These are phyloP conservation scores for Glarea lozoyensis DNA, from an alignment of 495 filamentous ascomycete species.

Conservation along the genomic window DNA sequence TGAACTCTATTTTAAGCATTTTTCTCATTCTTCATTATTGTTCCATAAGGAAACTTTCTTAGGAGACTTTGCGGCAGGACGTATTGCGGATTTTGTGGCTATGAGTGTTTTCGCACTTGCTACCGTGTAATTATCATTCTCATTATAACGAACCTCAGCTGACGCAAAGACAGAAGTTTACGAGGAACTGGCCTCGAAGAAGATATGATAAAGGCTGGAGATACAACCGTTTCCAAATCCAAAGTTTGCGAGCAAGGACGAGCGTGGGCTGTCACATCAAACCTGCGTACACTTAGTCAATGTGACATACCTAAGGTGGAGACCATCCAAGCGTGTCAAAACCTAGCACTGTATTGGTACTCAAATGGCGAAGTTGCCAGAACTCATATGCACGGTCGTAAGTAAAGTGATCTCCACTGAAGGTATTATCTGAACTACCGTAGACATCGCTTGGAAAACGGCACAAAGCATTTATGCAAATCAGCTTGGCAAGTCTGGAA, in stretches of 20 bases:
- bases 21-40: slow-evolving; percentile 8
- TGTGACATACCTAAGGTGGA: slow-evolving; percentile 9
- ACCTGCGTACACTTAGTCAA: slow-evolving; percentile 8
- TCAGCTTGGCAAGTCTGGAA: neutral
- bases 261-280: slow-evolving; percentile 12
- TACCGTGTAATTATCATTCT: slow-evolving; percentile 7
- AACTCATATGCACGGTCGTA: slow-evolving; percentile 9
- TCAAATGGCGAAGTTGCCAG: slow-evolving; percentile 8
- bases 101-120: slow-evolving; percentile 12
- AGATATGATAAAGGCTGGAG: neutral
- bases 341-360: slow-evolving; percentile 11
- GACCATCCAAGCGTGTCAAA: slow-evolving; percentile 13
- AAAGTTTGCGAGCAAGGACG: slow-evolving; percentile 2
- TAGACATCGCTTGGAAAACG: slow-evolving; percentile 12
- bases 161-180: neutral
- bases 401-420: neutral
- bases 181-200: neutral
- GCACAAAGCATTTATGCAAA: slow-evolving; percentile 4
- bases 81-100: slow-evolving; percentile 8
- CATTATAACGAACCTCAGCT: neutral
- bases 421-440: neutral
- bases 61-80: slow-evolving; percentile 10
- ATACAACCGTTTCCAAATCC: slow-evolving; percentile 1
- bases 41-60: slow-evolving; percentile 14
- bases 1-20: slow-evolving; percentile 11